These are phyloP conservation scores for Cytospora mali DNA, from an alignment of 2,329 filamentous ascomycete genomes.

Conservation along the genomic window DNA sequence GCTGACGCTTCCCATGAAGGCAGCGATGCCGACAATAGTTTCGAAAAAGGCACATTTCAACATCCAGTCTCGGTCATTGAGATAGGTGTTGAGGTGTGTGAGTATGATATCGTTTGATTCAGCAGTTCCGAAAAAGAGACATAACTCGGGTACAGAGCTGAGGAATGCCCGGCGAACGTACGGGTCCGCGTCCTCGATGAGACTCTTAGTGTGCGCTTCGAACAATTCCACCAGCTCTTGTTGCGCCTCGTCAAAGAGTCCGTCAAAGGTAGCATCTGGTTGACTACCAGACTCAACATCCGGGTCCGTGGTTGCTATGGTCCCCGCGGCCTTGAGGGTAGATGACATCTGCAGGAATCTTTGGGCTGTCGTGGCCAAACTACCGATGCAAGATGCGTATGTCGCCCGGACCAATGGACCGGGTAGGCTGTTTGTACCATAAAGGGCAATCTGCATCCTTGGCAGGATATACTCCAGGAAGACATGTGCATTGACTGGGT, in stretches of 20 bases:
- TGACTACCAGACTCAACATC: constrained; percentile 74
- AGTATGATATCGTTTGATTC: constrained; percentile 94
- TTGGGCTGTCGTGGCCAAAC: constrained; percentile 80
- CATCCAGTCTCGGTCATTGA: constrained; percentile 96
- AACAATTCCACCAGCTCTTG: constrained; percentile 81
- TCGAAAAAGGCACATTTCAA: constrained; percentile 97
- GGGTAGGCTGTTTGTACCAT: constrained; percentile 53
- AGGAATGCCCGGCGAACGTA: constrained; percentile 89
- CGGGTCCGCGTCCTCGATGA: constrained; percentile 84
- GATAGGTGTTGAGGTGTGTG: constrained; percentile 93
- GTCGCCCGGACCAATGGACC: constrained; percentile 79
- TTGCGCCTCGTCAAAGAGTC: constrained; percentile 85
- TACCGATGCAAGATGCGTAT: constrained; percentile 90
- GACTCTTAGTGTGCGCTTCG: constrained; percentile 82
- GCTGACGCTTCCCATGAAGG: constrained; percentile 85
- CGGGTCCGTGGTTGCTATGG: constrained; percentile 74
- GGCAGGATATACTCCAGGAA: constrained; percentile 70
- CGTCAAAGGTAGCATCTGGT: constrained; percentile 73
- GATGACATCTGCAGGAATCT: constrained; percentile 90
- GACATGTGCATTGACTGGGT: constrained; percentile 71
- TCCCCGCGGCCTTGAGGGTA: constrained; percentile 80
- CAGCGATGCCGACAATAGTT: constrained; percentile 87
- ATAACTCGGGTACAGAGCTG: constrained; percentile 86
- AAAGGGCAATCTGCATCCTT: constrained; percentile 59
- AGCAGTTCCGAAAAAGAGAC: constrained; percentile 91